These are phyloP conservation scores for Leccinum truebloodii DNA, from an alignment of 768 basidiomycete genomes.

Conservation along the genomic window DNA sequence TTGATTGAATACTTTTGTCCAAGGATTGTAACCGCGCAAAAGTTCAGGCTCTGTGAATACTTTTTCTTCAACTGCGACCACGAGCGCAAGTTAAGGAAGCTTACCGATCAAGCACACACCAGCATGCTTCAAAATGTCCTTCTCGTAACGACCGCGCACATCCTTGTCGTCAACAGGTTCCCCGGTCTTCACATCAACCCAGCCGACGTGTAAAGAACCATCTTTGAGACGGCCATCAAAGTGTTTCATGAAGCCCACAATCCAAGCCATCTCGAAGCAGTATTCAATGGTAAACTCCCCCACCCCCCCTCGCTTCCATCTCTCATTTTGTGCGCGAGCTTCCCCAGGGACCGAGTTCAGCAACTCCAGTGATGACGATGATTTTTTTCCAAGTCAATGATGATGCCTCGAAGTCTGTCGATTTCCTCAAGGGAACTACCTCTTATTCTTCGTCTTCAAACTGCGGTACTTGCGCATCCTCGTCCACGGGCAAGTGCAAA, in stretches of 20 bases:
- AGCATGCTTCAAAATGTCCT: slow-evolving; percentile 87
- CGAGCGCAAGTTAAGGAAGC: slow-evolving; percentile 21
- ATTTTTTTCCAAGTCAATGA: slow-evolving; percentile 90
- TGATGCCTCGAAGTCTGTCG: slow-evolving; percentile 78
- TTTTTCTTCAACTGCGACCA: slow-evolving; percentile 8
- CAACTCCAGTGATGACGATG: slow-evolving; percentile 93
- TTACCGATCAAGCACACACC: slow-evolving; percentile 94
- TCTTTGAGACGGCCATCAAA: slow-evolving; percentile 96
- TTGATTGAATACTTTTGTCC: slow-evolving; percentile 96
- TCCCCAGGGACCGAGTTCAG: slow-evolving; percentile 98
- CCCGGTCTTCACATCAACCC: slow-evolving; percentile 92
- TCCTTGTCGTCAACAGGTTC: slow-evolving; percentile 99
- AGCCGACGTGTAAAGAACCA: slow-evolving; percentile 92
- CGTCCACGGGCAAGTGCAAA: slow-evolving; percentile 70
- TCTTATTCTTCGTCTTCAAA: neutral
- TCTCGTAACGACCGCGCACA: slow-evolving; percentile 89
- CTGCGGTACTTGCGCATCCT: slow-evolving; percentile 27
- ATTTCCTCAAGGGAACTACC: slow-evolving; percentile 67
- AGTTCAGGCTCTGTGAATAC: slow-evolving; percentile 81
- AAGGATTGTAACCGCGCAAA: slow-evolving; percentile 94
- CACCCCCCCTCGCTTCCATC: slow-evolving; percentile 92
- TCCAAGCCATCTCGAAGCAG: slow-evolving; percentile 99
- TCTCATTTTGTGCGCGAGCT: slow-evolving; percentile 98
- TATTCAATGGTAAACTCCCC: slow-evolving; percentile 89
- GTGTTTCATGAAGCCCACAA: slow-evolving; percentile 98